Evolutionary conservation across 805 yeast genomes (phyloP).

Genomic region (Metschnikowia chrysomelidarum): DNA sequence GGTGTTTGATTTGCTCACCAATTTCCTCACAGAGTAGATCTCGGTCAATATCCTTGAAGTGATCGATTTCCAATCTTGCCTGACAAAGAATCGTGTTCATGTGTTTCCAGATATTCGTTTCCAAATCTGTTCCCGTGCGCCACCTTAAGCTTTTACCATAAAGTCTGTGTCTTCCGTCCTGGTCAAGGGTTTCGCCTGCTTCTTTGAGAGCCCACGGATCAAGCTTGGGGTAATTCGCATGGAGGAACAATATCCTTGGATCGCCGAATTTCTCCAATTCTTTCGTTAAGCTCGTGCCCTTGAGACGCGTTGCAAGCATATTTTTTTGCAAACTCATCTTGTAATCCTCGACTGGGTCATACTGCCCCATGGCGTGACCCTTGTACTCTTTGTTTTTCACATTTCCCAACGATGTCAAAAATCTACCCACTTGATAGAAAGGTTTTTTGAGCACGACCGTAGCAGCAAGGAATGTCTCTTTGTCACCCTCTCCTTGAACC

Average conservation of each 20-base stretch:
- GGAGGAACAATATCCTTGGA: conserved; percentile 48
- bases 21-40: conserved; percentile 50
- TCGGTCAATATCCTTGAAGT: conserved; percentile 42
- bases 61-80: conserved; percentile 41
- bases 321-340: conserved; percentile 13
- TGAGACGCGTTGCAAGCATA: conserved; percentile 7
- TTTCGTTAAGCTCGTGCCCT: conserved; percentile 8
- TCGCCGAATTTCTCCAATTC: conserved; percentile 8
- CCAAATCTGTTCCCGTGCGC: conserved; percentile 56
- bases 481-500: conserved; percentile 74
- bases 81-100: conserved; percentile 58
- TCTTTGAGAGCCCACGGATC: conserved; percentile 55
- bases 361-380: conserved; percentile 81
- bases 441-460: conserved; percentile 49
- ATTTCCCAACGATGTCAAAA: conserved; percentile 52
- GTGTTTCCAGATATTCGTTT: conserved; percentile 55
- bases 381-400: conserved; percentile 39
- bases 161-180: conserved; percentile 50
- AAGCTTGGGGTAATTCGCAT: conserved; percentile 65
- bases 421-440: conserved; percentile 54
- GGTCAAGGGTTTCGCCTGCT: conserved; percentile 40
- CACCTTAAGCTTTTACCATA: conserved; percentile 57
- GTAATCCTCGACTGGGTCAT: conserved; percentile 63
- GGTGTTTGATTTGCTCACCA: conserved; percentile 42
- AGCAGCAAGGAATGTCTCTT: conserved; percentile 73